A percentile compares a stretch with the other conserved stretches of the same genome.
Conservation (phyloP, 202 grass and related monocot species). For the Saccharum hybrid region DNA sequence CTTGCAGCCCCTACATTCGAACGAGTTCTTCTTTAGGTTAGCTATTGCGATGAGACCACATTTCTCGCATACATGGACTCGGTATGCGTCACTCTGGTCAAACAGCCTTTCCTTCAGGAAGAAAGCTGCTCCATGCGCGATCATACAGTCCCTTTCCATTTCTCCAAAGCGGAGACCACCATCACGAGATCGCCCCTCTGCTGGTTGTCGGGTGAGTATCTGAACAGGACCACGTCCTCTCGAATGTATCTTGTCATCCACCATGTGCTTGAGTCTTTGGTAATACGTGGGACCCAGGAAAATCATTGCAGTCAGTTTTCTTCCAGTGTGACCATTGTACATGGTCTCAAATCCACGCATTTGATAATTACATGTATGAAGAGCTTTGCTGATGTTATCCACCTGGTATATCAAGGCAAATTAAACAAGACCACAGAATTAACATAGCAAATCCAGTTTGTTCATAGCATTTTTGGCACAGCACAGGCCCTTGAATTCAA, state of each 20-base stretch:
- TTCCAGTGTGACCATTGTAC: slow-evolving; percentile 98
- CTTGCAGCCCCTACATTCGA: slow-evolving; percentile 95
- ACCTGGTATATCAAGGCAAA: slow-evolving; percentile 57
- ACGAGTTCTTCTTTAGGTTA: slow-evolving; percentile 97
- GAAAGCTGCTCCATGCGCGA: slow-evolving; percentile 94
- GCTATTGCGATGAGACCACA: slow-evolving; percentile 95
- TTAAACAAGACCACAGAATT: not conserved
- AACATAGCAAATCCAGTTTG: slow-evolving; percentile 28
- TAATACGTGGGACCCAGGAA: slow-evolving; percentile 98
- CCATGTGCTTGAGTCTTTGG: slow-evolving; percentile 98
- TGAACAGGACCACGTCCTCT: slow-evolving; percentile 97
- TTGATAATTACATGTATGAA: slow-evolving; percentile 96
- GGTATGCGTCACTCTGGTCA: slow-evolving; percentile 95
- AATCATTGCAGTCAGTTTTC: slow-evolving; percentile 85
- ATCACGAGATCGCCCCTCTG: slow-evolving; percentile 92
- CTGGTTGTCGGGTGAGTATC: slow-evolving; percentile 93
- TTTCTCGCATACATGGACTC: slow-evolving; percentile 97
- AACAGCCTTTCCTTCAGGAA: slow-evolving; percentile 98
- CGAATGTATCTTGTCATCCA: slow-evolving; percentile 98
- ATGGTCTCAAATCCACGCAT: slow-evolving; percentile 99
- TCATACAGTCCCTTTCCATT: slow-evolving; percentile 99
- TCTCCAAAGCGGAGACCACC: slow-evolving; percentile 96
- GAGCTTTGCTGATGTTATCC: slow-evolving; percentile 90
- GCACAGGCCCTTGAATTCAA: not conserved
- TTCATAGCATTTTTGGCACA: not conserved